Percentiles rank a stretch among this genome's conserved stretches.
These are phyloP conservation scores for Maudiozyma pseudohumilis DNA, from an alignment of 805 yeast species.

Conservation along the genomic window DNA sequence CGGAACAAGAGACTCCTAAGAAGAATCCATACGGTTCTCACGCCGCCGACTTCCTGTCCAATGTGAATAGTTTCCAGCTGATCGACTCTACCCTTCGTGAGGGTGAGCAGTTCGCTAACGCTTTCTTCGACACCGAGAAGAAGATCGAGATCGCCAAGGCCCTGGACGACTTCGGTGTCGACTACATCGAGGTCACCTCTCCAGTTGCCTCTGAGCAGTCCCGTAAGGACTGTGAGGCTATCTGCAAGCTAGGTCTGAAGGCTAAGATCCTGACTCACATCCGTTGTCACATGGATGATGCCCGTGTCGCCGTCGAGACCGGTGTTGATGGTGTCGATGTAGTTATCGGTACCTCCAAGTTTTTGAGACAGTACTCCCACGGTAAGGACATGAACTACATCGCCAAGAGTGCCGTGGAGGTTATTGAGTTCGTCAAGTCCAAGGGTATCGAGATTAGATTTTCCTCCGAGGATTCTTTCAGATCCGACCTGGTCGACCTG, in stretches of 20 bases:
- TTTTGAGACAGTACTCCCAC: slow-evolving; percentile 87
- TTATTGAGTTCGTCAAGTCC: slow-evolving; percentile 91
- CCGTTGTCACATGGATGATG: slow-evolving; percentile 98
- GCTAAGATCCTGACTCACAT: slow-evolving; percentile 95
- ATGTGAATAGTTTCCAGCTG: slow-evolving; percentile 78
- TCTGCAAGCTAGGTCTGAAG: slow-evolving; percentile 91
- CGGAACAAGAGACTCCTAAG: slow-evolving; percentile 17
- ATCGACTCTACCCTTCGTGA: slow-evolving; percentile 95
- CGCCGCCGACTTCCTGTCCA: slow-evolving; percentile 85
- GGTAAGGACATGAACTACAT: slow-evolving; percentile 98
- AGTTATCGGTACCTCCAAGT: slow-evolving; percentile 94
- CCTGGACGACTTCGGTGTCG: slow-evolving; percentile 94
- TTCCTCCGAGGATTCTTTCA: slow-evolving; percentile 94
- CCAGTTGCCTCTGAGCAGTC: slow-evolving; percentile 97
- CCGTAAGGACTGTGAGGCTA: slow-evolving; percentile 90
- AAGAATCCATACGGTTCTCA: slow-evolving; percentile 89
- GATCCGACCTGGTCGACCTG: slow-evolving; percentile 91
- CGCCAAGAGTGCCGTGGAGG: slow-evolving; percentile 92
- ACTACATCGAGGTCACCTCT: slow-evolving; percentile 92
- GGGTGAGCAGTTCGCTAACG: slow-evolving; percentile 98
- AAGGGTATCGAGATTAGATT: slow-evolving; percentile 96
- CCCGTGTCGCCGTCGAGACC: slow-evolving; percentile 91
- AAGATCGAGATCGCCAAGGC: slow-evolving; percentile 97
- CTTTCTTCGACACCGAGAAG: slow-evolving; percentile 88
- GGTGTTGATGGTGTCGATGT: slow-evolving; percentile 99